Base-by-base conservation (phyloP, 495 filamentous ascomycete genomes). In the Tuber microsphaerosporum region DNA sequence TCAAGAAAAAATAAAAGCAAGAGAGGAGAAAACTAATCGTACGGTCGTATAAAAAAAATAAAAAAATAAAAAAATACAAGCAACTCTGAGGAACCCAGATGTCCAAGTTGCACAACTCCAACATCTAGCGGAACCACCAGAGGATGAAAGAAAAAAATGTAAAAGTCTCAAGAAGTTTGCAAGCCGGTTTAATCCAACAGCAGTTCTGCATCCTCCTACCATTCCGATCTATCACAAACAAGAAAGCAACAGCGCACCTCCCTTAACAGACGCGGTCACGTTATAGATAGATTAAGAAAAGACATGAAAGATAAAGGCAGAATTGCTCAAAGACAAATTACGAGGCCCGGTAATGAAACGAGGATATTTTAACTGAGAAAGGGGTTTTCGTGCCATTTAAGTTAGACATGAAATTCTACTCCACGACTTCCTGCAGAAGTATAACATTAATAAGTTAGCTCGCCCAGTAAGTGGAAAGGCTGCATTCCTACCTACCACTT, bases 161-260 rank as follows among this genome's bases (percentile, higher is more conserved):
- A 73, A 71, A 31, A 48, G 56, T 73, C 56, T 46, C 45, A 34
- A 72, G 70, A 80, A 43, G 34, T 41, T 73, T n/a, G 70, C 46
- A 44, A 77, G 69, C 68, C 34, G 69, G 61, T 46, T 65, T 56
- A 84, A 73, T 61, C 72, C 43, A 70, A 65, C 39, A 73, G 71
- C 43, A 72, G 43, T 77, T 77, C 79, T 81, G 79, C 77, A 74
- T 74, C 69, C 76, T 77, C 73, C 78, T 26, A 65, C 79, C 82
- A 83, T 79, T 77, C 77, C 70, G 79, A 81, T 82, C 74, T 75
- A 69, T 72, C 75, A 71, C 80, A 80, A 80, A 82, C 73, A 77
- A 75, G 76, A 75, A 77, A 73, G 80, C 80, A 81, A 43, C 75
- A 77, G 80, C 71, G 69, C 56, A 34, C 14, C 56, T 65, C 26